phyloP scores from a whole-genome alignment of 2,329 filamentous ascomycete species.

The Trichophyton mentagrophytes region DNA sequence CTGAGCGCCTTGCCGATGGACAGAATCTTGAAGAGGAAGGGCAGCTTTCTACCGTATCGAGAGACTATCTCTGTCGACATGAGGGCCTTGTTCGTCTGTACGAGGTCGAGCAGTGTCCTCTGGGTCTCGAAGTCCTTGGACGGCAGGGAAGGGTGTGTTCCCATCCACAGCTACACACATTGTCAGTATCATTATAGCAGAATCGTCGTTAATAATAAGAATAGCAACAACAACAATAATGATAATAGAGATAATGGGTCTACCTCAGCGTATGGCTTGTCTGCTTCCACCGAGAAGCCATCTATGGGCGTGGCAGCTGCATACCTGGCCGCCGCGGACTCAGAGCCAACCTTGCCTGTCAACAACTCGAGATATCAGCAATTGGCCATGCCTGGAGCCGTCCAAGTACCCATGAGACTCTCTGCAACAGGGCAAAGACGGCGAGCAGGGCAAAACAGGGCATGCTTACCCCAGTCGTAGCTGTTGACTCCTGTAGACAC shows the following conservation, averaged over 20 bases:
- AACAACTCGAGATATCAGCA: conserved; percentile 18
- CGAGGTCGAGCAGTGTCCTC: conserved; percentile 72
- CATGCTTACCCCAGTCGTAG: conserved; percentile 74
- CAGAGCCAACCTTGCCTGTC: conserved; percentile 70
- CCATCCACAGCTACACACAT: conserved; percentile 85
- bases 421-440: too few species aligned
- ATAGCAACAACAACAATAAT: conserved; percentile 1
- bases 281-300: conserved; percentile 63
- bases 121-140: conserved; percentile 79
- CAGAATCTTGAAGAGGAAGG: conserved; percentile 95
- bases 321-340: conserved; percentile 79
- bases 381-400: conserved; percentile 10
- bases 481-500: conserved; percentile 66
- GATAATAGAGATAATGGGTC: too few species aligned
- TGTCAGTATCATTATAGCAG: conserved; percentile 11
- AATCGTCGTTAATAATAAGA: conserved; percentile 12
- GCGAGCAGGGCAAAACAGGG: conserved; percentile 8
- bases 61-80: conserved; percentile 60
- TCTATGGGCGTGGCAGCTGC: conserved; percentile 69
- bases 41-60: conserved; percentile 68
- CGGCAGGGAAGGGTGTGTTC: conserved; percentile 88
- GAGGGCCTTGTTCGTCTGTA: conserved; percentile 73
- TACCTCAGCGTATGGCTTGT: conserved; percentile 91
- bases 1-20: conserved; percentile 92
- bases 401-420: neutral